These are phyloP conservation scores for Fusarium poae DNA, from an alignment of 2,329 filamentous ascomycete genomes.

Conservation along the genomic window DNA sequence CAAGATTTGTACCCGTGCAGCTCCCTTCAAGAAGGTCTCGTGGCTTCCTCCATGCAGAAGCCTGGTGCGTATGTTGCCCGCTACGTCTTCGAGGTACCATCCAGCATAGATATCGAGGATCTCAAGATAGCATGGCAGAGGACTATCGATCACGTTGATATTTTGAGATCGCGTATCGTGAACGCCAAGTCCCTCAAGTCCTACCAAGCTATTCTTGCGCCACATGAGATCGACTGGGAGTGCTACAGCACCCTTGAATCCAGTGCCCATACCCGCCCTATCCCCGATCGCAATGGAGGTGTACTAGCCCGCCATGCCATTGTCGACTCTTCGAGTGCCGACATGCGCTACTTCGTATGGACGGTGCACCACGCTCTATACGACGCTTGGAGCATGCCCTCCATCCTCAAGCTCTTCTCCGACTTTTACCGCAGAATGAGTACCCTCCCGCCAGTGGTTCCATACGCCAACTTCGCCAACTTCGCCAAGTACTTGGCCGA, in stretches of 20 bases:
- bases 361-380: constrained; percentile 40
- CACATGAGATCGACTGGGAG: constrained; percentile 30
- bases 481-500: constrained; percentile 18
- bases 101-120: constrained; percentile 1
- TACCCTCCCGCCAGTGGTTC: not conserved
- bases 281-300: constrained; percentile 37
- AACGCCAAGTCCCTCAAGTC: constrained; percentile 31
- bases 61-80: constrained; percentile 41
- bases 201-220: constrained; percentile 33
- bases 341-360: constrained; percentile 33
- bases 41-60: constrained; percentile 33
- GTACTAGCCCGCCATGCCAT: constrained; percentile 21
- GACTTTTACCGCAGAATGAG: constrained; percentile 17
- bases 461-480: constrained; percentile 34
- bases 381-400: constrained; percentile 45
- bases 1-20: constrained; percentile 36
- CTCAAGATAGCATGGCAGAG: constrained; percentile 45
- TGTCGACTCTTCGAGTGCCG: not conserved
- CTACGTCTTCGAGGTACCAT: constrained; percentile 37
- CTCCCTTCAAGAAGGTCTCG: constrained; percentile 39
- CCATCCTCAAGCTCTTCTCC: constrained; percentile 19
- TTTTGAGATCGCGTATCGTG: constrained; percentile 46
- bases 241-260: constrained; percentile 7
- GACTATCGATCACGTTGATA: constrained; percentile 34
- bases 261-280: not conserved